These are phyloP conservation scores for Sugiyamaella boreocaroliniensis DNA, from an alignment of 805 yeast species.

Conservation along the genomic window DNA sequence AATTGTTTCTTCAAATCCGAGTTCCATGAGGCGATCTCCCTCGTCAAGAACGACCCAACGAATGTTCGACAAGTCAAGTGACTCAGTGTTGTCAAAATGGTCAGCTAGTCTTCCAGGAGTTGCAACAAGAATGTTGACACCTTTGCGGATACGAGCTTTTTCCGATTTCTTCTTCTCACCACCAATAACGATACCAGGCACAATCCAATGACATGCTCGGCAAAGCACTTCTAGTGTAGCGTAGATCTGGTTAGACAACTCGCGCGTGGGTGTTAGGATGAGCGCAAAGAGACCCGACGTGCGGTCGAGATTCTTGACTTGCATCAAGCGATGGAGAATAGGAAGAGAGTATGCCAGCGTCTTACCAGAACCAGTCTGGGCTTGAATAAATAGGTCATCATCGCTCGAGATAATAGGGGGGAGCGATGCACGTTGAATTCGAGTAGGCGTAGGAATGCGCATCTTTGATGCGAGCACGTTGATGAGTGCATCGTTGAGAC, in stretches of 20 bases:
- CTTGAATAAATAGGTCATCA: conserved; percentile 78
- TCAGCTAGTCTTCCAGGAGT: conserved; percentile 96
- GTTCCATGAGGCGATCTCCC: conserved; percentile 91
- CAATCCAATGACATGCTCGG: conserved; percentile 67
- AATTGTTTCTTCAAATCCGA: conserved; percentile 94
- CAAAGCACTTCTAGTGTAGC: conserved; percentile 67
- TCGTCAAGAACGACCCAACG: conserved; percentile 92
- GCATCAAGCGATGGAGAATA: conserved; percentile 64
- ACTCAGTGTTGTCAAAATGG: conserved; percentile 83
- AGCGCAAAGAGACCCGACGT: conserved; percentile 82
- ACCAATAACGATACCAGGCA: conserved; percentile 94
- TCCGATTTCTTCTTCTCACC: conserved; percentile 97
- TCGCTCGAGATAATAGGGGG: conserved; percentile 48
- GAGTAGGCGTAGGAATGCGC: conserved; percentile 56
- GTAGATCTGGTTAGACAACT: conserved; percentile 84
- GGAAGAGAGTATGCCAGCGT: conserved; percentile 86
- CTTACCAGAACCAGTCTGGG: conserved; percentile 98
- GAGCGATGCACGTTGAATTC: conserved; percentile 73
- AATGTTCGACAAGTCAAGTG: conserved; percentile 63
- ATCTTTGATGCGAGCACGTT: conserved; percentile 52
- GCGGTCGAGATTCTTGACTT: conserved; percentile 44
- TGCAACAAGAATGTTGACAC: conserved; percentile 91
- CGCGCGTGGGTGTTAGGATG: conserved; percentile 90
- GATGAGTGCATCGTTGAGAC: conserved; percentile 49
- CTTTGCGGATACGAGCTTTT: conserved; percentile 91